Base-by-base conservation (phyloP, 768 basidiomycete species). In the Suillus brevipes region DNA sequence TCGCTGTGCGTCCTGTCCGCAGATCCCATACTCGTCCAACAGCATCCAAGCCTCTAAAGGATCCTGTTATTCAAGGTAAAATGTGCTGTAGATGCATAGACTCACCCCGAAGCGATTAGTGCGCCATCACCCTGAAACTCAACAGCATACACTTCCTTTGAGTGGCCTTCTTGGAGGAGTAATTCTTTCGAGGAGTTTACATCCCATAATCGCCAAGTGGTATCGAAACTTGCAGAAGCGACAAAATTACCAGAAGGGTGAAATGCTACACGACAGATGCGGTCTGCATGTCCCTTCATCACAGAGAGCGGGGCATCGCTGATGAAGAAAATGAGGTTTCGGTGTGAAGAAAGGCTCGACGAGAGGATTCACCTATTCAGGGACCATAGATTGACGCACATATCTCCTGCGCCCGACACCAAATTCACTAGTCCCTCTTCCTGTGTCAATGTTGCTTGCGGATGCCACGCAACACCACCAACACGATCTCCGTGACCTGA, bases 391-490 rank as follows among this genome's bases (percentile, higher is more conserved):
- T 93, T 87, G 58, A 99, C 85, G 67, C 82, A 86, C 58, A 86
- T 87, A 75, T 99, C 97, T 16, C 90, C 95, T 6, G 90, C 97
- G 45, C 95, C 94, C 66, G 94, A 97, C 3, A 87, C 96, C 60
- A 99, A 82, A 75, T 97, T 98, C 16, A 93, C 89, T 1, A 82
- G 61, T 67, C 86, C 80, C 73, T 85, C 78, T 62, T 82, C 74
- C 75, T 89, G 87, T 58, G 89, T 76, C 16, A 96, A 72, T 0
- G 96, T 97, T 20, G 97, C 96, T 71, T 89, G 81, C 1, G 97
- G 97, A 81, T 99, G 96, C 97, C 97, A 99, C 45, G 96, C 95
- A 53, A 98, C 89, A 23, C 97, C 97, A 59, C 97, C 95, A 36
- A 99, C 89, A 60, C 91, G 89, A 72, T 99, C 97, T 43, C 82